Conservation (phyloP, 2,329 filamentous ascomycete genomes). For the Penicillium brasilianum region DNA sequence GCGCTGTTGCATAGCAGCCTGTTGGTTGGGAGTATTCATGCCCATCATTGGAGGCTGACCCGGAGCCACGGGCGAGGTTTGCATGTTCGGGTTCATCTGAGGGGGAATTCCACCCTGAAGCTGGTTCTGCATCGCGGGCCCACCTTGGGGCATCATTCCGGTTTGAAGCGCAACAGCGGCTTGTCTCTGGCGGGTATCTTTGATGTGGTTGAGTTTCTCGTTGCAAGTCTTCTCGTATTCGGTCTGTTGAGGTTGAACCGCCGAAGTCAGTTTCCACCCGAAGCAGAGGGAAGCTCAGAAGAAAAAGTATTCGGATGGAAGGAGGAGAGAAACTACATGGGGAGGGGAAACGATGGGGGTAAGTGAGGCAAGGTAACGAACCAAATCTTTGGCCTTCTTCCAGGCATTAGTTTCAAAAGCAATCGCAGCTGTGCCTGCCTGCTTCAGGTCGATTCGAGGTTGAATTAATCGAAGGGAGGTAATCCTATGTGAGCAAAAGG, state of each 20-base stretch:
- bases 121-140: constrained; percentile 44
- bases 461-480: constrained; percentile 54
- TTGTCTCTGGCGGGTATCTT: constrained; percentile 51
- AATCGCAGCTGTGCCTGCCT: constrained; percentile 48
- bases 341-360: background rate
- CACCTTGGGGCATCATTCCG: constrained; percentile 46
- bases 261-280: constrained; percentile 11
- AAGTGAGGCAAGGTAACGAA: constrained; percentile 20
- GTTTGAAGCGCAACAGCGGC: constrained; percentile 45
- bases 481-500: constrained; percentile 38
- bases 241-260: constrained; percentile 30
- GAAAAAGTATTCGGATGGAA: background rate
- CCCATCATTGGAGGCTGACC: constrained; percentile 47
- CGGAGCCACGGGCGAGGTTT: constrained; percentile 53
- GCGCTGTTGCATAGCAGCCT: constrained; percentile 43
- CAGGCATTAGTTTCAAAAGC: constrained; percentile 54
- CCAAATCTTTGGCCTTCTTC: constrained; percentile 45
- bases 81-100: constrained; percentile 57
- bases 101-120: constrained; percentile 54
- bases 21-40: constrained; percentile 41
- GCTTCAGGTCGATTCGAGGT: constrained; percentile 45
- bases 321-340: background rate
- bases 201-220: constrained; percentile 52
- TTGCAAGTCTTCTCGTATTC: constrained; percentile 52
- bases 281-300: background rate